Conservation (phyloP, 2,329 filamentous ascomycete genomes). For the Colletotrichum liriopes region DNA sequence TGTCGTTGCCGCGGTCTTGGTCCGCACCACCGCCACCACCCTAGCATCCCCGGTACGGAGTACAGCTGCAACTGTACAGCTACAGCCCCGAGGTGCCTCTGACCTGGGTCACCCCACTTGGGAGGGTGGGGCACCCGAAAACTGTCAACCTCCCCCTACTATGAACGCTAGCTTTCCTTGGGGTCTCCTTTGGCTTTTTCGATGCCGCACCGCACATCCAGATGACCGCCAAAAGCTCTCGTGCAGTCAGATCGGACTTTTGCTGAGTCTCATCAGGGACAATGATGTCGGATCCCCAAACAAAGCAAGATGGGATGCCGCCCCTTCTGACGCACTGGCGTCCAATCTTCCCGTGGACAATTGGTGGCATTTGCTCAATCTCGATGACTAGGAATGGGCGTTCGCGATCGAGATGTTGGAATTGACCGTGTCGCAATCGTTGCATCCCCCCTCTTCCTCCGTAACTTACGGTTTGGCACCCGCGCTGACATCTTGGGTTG, state of each 20-base stretch:
- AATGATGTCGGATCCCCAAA: slow-evolving; percentile 40
- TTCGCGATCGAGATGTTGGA: slow-evolving; percentile 43
- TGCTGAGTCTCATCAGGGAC: slow-evolving; percentile 32
- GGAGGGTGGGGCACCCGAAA: neutral
- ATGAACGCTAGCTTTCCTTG: slow-evolving; percentile 18
- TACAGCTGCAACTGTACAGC: neutral
- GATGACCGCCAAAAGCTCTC: slow-evolving; percentile 31
- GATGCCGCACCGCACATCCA: slow-evolving; percentile 35
- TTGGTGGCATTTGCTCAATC: slow-evolving; percentile 42
- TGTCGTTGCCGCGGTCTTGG: neutral
- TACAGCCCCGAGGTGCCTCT: neutral
- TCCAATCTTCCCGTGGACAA: slow-evolving; percentile 24
- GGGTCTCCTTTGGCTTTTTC: slow-evolving; percentile 32
- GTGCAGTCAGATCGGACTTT: slow-evolving; percentile 30
- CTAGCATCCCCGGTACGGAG: neutral
- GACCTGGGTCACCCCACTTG: neutral
- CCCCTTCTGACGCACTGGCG: slow-evolving; percentile 38
- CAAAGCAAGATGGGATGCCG: slow-evolving; percentile 27
- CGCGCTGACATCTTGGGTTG: neutral
- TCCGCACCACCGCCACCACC: neutral
- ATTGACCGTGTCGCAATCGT: slow-evolving; percentile 30
- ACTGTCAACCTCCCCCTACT: slow-evolving; percentile 13
- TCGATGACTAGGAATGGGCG: slow-evolving; percentile 43
- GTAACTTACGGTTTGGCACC: slow-evolving; percentile 35
- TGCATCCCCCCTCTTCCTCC: slow-evolving; percentile 3